phyloP scores from a whole-genome alignment of 805 yeast species.

The Isabelozyma rhagii region DNA sequence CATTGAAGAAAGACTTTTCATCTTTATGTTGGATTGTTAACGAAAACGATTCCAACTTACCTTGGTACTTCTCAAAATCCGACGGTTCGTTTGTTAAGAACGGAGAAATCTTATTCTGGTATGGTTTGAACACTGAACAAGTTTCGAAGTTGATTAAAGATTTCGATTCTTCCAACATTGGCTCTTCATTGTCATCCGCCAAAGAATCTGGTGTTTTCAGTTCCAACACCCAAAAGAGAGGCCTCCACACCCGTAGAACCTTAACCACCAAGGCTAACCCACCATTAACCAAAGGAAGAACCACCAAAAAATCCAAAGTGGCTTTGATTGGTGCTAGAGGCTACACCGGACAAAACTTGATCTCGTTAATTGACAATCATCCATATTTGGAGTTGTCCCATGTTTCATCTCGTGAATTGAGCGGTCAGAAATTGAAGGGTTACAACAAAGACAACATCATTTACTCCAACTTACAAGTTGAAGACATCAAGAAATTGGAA shows the following conservation, averaged over 20 bases:
- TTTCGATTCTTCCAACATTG: constrained; percentile 33
- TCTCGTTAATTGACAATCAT: constrained; percentile 81
- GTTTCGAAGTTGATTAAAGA: constrained; percentile 62
- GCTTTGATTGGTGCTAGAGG: constrained; percentile 99
- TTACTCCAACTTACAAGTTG: constrained; percentile 83
- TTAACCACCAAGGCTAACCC: constrained; percentile 62
- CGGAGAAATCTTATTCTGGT: constrained; percentile 93
- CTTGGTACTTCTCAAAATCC: constrained; percentile 90
- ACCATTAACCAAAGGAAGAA: constrained; percentile 63
- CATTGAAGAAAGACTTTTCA: constrained; percentile 70
- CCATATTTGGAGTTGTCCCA: constrained; percentile 85
- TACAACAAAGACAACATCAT: constrained; percentile 77
- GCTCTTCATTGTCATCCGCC: constrained; percentile 34
- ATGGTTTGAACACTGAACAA: constrained; percentile 70
- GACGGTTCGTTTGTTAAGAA: constrained; percentile 91
- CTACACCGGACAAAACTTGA: constrained; percentile 90
- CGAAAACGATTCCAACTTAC: constrained; percentile 85
- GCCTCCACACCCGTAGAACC: constrained; percentile 39
- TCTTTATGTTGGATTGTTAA: constrained; percentile 83
- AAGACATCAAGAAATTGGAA: constrained; percentile 80
- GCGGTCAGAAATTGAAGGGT: constrained; percentile 82
- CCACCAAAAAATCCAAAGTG: constrained; percentile 62
- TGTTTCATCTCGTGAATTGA: constrained; percentile 93
- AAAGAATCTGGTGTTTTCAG: constrained; percentile 48
- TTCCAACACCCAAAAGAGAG: constrained; percentile 48